Conservation (phyloP, 2,329 filamentous ascomycete species). For the Biscogniauxia marginata region DNA sequence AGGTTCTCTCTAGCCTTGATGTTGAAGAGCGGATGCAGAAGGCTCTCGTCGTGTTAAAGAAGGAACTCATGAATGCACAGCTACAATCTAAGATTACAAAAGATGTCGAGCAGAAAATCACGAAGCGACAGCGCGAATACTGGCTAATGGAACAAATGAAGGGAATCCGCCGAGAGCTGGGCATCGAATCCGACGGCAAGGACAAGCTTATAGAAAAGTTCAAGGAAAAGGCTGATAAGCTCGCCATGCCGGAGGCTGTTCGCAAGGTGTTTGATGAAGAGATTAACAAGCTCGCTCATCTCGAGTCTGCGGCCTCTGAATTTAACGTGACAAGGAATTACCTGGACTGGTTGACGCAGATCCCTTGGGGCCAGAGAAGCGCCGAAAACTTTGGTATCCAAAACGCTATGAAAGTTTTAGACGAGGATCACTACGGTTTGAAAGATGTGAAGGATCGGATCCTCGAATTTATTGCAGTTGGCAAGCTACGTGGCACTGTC, state of each 20-base stretch:
- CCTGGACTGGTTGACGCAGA: constrained; percentile 96
- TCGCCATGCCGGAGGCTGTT: constrained; percentile 95
- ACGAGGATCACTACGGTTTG: constrained; percentile 94
- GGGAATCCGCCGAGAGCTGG: constrained; percentile 90
- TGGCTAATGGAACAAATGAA: constrained; percentile 99
- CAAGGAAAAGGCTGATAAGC: constrained; percentile 87
- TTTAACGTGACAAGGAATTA: constrained; percentile 99
- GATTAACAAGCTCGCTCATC: constrained; percentile 91
- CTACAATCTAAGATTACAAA: constrained; percentile 96
- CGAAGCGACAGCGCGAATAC: constrained; percentile 95
- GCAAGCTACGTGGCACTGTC: constrained; percentile 92
- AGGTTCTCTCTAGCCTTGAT: constrained; percentile 83
- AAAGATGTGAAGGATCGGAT: constrained; percentile 99
- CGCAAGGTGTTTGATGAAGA: constrained; percentile 98
- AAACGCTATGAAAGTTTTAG: constrained; percentile 84
- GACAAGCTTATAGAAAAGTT: constrained; percentile 98
- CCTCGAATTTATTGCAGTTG: constrained; percentile 95
- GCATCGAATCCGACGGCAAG: constrained; percentile 96
- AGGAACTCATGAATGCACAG: constrained; percentile 97
- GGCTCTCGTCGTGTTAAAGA: constrained; percentile 88
- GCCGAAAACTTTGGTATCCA: constrained; percentile 95
- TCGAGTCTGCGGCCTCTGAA: constrained; percentile 94
- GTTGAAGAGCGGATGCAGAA: constrained; percentile 92
- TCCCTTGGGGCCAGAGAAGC: constrained; percentile 94
- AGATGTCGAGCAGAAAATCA: constrained; percentile 96